Percentiles rank a stretch among this genome's conserved stretches.
Evolutionary conservation across 352 stramenopile genomes (phyloP).

Genomic region (Globisporangium acanthophoron): DNA sequence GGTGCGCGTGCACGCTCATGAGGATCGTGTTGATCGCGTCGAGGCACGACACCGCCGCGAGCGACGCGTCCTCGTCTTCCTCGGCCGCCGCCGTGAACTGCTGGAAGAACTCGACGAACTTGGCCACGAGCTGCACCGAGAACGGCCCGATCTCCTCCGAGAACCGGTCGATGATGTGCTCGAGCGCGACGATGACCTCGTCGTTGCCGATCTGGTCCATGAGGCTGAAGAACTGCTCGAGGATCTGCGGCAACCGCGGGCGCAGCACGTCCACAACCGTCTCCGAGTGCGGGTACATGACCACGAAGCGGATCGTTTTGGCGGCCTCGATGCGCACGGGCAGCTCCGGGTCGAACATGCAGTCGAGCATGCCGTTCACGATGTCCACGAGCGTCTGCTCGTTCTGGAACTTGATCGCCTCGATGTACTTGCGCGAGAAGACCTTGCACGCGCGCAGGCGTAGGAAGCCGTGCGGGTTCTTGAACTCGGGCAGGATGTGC

Average conservation of each 20-base stretch:
- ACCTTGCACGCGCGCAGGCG: slow-evolving; percentile 94
- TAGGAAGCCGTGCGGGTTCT: slow-evolving; percentile 93
- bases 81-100: slow-evolving; percentile 90
- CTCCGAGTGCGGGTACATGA: slow-evolving; percentile 84
- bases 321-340: slow-evolving; percentile 96
- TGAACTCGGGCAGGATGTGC: slow-evolving; percentile 96
- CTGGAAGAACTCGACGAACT: slow-evolving; percentile 94
- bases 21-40: slow-evolving; percentile 86
- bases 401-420: slow-evolving; percentile 88
- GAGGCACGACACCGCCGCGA: slow-evolving; percentile 90
- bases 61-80: slow-evolving; percentile 95
- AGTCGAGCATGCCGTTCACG: slow-evolving; percentile 78
- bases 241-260: slow-evolving; percentile 91
- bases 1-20: slow-evolving; percentile 78
- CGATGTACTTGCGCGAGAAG: slow-evolving; percentile 94
- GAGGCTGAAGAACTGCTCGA: slow-evolving; percentile 97
- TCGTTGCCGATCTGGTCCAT: slow-evolving; percentile 99
- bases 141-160: slow-evolving; percentile 94
- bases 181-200: slow-evolving; percentile 92
- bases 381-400: slow-evolving; percentile 82
- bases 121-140: slow-evolving; percentile 90
- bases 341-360: slow-evolving; percentile 93
- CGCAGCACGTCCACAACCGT: slow-evolving; percentile 84
- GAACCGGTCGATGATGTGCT: slow-evolving; percentile 96
- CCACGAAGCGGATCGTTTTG: slow-evolving; percentile 85